These are phyloP conservation scores for Pochonia chlamydosporia DNA, from an alignment of 2,329 filamentous ascomycete species.

Conservation along the genomic window DNA sequence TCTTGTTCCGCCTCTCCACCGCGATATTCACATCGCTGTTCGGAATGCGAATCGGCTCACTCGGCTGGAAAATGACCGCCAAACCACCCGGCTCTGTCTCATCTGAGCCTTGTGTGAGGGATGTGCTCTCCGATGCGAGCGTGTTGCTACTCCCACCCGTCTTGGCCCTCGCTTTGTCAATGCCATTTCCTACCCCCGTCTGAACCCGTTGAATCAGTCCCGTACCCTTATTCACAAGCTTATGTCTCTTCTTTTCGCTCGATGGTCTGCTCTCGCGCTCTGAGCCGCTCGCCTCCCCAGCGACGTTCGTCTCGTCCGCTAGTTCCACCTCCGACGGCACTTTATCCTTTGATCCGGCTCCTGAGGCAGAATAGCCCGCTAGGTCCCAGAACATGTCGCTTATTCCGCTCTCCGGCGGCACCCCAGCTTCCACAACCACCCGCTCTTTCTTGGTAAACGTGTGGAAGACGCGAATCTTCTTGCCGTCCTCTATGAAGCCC, in stretches of 20 bases:
- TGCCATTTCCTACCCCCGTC: slow-evolving; percentile 12
- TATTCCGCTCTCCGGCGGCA: slow-evolving; percentile 43
- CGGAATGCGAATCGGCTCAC: slow-evolving; percentile 61
- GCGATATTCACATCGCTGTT: slow-evolving; percentile 87
- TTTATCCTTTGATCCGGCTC: slow-evolving; percentile 21
- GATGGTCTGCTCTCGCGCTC: not conserved
- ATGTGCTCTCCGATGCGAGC: slow-evolving; percentile 8
- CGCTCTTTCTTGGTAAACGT: slow-evolving; percentile 71
- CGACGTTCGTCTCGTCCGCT: slow-evolving; percentile 16
- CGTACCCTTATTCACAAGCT: slow-evolving; percentile 22
- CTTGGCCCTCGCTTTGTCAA: slow-evolving; percentile 17
- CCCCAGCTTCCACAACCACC: slow-evolving; percentile 55
- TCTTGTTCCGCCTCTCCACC: slow-evolving; percentile 78
- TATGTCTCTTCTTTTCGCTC: slow-evolving; percentile 11
- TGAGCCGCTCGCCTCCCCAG: slow-evolving; percentile 13
- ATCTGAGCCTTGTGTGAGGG: slow-evolving; percentile 17
- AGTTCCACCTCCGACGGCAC: slow-evolving; percentile 30
- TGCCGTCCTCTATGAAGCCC: slow-evolving; percentile 83
- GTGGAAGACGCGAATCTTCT: slow-evolving; percentile 77
- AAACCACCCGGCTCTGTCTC: slow-evolving; percentile 56
- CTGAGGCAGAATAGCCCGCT: slow-evolving; percentile 30
- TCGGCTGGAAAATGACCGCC: slow-evolving; percentile 72
- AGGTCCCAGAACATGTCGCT: slow-evolving; percentile 50
- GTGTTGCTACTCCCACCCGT: slow-evolving; percentile 10
- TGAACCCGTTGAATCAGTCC: slow-evolving; percentile 29